Percentiles rank a stretch among this genome's conserved stretches.
Evolutionary conservation across 495 filamentous ascomycete species (phyloP).

Genomic region (Apiosordaria backusii): DNA sequence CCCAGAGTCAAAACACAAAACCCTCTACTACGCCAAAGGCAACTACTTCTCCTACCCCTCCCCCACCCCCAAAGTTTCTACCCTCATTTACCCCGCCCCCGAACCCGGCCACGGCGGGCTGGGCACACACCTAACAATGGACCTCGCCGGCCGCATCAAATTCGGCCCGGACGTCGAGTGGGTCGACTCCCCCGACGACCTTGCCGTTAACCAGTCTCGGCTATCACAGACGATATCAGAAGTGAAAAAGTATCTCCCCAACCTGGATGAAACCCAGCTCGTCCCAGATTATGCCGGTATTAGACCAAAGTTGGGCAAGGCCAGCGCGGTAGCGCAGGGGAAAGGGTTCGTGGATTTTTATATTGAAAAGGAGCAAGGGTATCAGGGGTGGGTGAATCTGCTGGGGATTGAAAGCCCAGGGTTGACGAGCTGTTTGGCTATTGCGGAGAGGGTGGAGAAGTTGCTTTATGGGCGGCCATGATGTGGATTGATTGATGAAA

Average conservation of each 20-base stretch:
- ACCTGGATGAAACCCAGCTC: conserved; percentile 62
- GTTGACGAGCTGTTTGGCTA: conserved; percentile 83
- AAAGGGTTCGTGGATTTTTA: conserved; percentile 79
- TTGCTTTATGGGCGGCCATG: conserved; percentile 56
- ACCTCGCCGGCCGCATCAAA: conserved; percentile 77
- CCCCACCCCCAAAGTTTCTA: conserved; percentile 61
- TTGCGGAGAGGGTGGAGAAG: conserved; percentile 75
- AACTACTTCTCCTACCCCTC: conserved; percentile 86
- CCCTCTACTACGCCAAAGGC: conserved; percentile 83
- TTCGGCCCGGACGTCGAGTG: conserved; percentile 97
- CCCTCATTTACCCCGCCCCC: conserved; percentile 83
- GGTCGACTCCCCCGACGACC: conserved; percentile 52
- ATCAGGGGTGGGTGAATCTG: conserved; percentile 83
- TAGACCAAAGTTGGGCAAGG: conserved; percentile 73
- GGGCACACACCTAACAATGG: conserved; percentile 90
- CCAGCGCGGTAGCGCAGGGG: conserved; percentile 53
- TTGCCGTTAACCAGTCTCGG: conserved; percentile 51
- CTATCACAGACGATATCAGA: conserved; percentile 65
- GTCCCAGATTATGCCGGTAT: conserved; percentile 85
- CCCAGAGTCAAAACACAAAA: conserved; percentile 52
- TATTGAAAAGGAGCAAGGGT: conserved; percentile 77
- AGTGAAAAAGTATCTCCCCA: conserved; percentile 76
- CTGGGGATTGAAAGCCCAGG: conserved; percentile 94
- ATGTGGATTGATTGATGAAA: too few species aligned
- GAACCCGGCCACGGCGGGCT: conserved; percentile 76